A percentile compares a stretch with the other conserved stretches of the same genome.
Conservation (phyloP, 805 yeast species). For the Starmerella kuoi region DNA sequence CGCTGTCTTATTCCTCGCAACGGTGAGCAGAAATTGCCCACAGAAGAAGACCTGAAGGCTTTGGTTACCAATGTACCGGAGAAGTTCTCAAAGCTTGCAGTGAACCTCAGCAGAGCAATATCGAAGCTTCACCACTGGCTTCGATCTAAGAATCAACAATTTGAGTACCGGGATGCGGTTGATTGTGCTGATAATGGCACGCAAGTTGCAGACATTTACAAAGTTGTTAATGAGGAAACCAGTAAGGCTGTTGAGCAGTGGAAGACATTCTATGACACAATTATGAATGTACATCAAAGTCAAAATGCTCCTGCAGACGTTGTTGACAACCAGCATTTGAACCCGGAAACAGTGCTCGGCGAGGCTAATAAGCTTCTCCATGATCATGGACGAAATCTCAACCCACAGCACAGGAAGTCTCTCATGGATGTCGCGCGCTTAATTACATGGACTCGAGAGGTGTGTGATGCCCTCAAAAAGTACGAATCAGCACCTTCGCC, state of each 20-base stretch:
- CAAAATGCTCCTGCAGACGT: neutral
- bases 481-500: neutral
- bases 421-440: neutral
- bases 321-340: neutral
- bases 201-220: neutral
- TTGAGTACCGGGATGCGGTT: neutral
- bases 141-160: neutral
- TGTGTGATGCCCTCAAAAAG: neutral
- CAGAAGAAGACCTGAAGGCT: neutral
- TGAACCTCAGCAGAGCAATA: neutral
- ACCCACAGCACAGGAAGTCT: neutral
- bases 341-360: neutral
- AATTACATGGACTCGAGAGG: neutral
- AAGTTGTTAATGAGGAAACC: neutral
- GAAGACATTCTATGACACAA: neutral
- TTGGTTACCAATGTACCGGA: neutral
- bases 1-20: too few relatives aligned
- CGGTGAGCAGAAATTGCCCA: neutral
- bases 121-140: neutral
- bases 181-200: neutral
- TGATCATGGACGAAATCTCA: neutral
- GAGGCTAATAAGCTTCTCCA: neutral
- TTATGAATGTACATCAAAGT: neutral
- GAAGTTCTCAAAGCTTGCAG: neutral
- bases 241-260: neutral